phyloP scores from a whole-genome alignment of 805 yeast species.

The Cyberlindnera misumaiensis region DNA sequence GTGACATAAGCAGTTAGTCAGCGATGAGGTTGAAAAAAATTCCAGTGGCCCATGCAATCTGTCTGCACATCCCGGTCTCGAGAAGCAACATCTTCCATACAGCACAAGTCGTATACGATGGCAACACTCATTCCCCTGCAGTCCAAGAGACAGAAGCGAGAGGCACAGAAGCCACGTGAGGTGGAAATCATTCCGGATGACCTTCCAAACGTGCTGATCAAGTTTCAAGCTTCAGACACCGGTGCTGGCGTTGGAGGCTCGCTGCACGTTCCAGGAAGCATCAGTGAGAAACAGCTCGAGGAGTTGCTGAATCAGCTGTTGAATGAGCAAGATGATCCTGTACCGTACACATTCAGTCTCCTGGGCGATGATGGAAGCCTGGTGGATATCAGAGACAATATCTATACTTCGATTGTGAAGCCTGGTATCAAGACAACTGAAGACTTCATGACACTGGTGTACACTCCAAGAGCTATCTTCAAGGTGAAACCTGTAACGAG shows the following conservation, averaged over 20 bases:
- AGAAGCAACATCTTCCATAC: neutral
- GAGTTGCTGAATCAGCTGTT: conserved; percentile 76
- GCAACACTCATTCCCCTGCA: conserved; percentile 93
- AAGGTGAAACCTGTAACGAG: conserved; percentile 88
- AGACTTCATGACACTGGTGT: conserved; percentile 84
- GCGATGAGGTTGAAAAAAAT: conserved; percentile 17
- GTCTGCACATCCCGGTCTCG: too few relatives aligned
- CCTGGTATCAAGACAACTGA: conserved; percentile 88
- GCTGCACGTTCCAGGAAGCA: conserved; percentile 84
- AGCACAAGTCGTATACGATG: conserved; percentile 36
- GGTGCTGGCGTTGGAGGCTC: conserved; percentile 83
- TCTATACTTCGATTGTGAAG: conserved; percentile 74
- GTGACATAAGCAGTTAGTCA: conserved; percentile 7
- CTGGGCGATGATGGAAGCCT: conserved; percentile 41
- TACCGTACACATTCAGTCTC: conserved; percentile 82
- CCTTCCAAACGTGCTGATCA: conserved; percentile 79
- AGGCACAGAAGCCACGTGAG: conserved; percentile 75
- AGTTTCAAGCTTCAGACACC: conserved; percentile 88
- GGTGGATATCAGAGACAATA: conserved; percentile 69
- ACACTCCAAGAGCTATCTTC: conserved; percentile 92
- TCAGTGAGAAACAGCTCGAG: conserved; percentile 81
- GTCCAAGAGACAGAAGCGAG: conserved; percentile 78
- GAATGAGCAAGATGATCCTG: conserved; percentile 59
- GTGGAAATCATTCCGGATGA: conserved; percentile 68
- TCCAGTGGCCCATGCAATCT: neutral